Evolutionary conservation across 805 yeast species (phyloP), one percentile per base, ranked within the genome.

Genomic region (Candida sphagnicola): DNA sequence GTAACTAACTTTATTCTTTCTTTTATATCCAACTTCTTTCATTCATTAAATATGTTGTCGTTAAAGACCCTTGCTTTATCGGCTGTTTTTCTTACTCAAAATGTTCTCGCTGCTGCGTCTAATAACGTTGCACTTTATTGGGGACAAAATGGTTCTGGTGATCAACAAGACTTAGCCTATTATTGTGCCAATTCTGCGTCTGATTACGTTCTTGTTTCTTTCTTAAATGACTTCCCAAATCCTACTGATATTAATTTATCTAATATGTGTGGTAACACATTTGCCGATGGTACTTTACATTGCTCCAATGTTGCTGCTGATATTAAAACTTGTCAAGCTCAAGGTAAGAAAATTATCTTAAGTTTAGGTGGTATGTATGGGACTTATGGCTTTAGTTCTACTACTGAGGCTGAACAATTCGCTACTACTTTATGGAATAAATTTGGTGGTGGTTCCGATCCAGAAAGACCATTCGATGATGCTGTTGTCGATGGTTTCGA

Each of bases 301-400:
- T 58, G 65, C 39, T 37, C 61, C 8, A 45, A 44, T 26, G 53
- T 57, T 41, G 87, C 72, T 21, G 65, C 67, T 30, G 90, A 85
- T 47, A 87, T 88, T 46, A 54, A 69, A 41, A 68, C 80, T 6
- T 88, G 96, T 62, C 96, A 88, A 62, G 54, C 62, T 2, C 50
- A 66, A 10, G 96, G 95, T 40, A 85, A 84, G 50, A 84, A 79
- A 48, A 80, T 88, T 5, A 53, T 88, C 17, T 56, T 88, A 10
- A 85, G 95, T 1, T 53, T 89, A 25, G 87, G 88, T 24, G 68
- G 69, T 35, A 41, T 44, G 8, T 23, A 15, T 29, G 54, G 54
- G 24, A 31, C 26, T 21, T 79, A 78, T 49, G 82, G 83, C 0
- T 78, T 82, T 49, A 37, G 58, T 3, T 51, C 63, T 28, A 78